A percentile compares a stretch with the other conserved stretches of the same genome.
Conservation (phyloP, 1,139 yeast genomes). For the Saccharomyces hybrid region DNA sequence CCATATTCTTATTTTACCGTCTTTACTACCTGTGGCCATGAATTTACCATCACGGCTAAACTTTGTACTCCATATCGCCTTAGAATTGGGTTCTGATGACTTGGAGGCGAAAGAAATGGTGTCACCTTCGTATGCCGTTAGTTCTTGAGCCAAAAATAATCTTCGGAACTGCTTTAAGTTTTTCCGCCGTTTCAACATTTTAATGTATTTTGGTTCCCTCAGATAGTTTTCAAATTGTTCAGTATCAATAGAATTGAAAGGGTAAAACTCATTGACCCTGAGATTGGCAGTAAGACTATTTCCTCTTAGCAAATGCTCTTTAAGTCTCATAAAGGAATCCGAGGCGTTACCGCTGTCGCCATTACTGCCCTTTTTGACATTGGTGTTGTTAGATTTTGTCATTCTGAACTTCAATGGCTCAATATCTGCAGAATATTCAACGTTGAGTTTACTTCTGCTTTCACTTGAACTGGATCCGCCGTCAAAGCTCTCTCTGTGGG, state of each 20-base stretch:
- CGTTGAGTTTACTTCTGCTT: conserved; percentile 1
- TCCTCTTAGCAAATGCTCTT: conserved; percentile 2
- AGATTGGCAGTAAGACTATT: neutral
- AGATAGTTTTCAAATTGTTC: conserved; percentile 36
- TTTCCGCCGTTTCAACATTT: conserved; percentile 36
- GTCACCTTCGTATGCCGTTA: conserved; percentile 27
- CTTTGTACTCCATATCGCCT: conserved; percentile 63
- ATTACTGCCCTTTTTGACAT: neutral
- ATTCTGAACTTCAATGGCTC: conserved; percentile 24
- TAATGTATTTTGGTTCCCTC: conserved; percentile 48
- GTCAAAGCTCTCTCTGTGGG: neutral
- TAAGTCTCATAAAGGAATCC: conserved; percentile 2
- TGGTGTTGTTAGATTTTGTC: conserved; percentile 1
- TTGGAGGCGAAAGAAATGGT: conserved; percentile 3
- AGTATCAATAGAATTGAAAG: conserved; percentile 19
- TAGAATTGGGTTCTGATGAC: conserved; percentile 11
- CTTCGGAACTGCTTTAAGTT: conserved; percentile 44
- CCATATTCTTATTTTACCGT: conserved; percentile 63
- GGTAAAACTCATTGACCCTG: conserved; percentile 2
- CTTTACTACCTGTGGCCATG: conserved; percentile 79
- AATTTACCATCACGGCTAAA: conserved; percentile 76
- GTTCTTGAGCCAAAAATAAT: conserved; percentile 75
- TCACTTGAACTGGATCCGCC: neutral
- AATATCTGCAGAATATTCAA: conserved; percentile 22
- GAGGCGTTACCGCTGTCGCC: neutral